Evolutionary conservation across 2,329 filamentous ascomycete genomes (phyloP), one percentile per base, ranked within the genome.

Genomic region (Colletotrichum higginsianum): DNA sequence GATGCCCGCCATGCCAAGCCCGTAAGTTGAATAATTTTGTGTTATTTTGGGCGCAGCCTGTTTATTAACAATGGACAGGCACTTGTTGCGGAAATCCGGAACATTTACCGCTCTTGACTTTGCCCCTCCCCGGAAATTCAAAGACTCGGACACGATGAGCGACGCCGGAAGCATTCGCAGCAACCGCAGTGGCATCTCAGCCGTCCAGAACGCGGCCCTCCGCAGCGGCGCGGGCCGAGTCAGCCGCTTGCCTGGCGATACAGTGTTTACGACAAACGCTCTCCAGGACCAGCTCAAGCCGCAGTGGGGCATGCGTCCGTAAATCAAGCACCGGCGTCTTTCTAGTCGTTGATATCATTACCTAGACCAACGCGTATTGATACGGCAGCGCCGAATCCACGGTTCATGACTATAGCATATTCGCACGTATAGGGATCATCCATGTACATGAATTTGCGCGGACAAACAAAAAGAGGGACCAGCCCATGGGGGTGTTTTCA

Each of bases 221-320:
- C 93, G 95, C 75, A 89, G 85, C 68, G 95, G 95, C 75, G 95
- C 94, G 56, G 96, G 97, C 78, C 93, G 95, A 74, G 90, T 98
- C 75, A 96, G 94, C 79, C 91, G 93, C 61, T 88, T 98, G 72
- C 95, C 95, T 0, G 91, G 90, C 69, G 94, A 95, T 75, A 89
- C 92, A 53, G 94, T 97, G 69, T 95, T 95, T 75, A 95, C 94
- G 4, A 88, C 87, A 77, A 89, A 92, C 44, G 90, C 94, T 67
- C 82, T 96, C 80, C 82, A 84, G 68, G 82, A 90, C 74, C 84
- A 85, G 75, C 84, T 92, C 73, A 91, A 91, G 82, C 90, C 89
- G 53, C 82, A 83, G 63, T 91, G 89, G 89, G 82, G 79, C 74
- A 86, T 91, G 83, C 86, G 87, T 68, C 77, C 80, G 64, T 86